Evolutionary conservation across 371 early-diverging fungal species (phyloP).

Genomic region (Apophysomyces sp.): DNA sequence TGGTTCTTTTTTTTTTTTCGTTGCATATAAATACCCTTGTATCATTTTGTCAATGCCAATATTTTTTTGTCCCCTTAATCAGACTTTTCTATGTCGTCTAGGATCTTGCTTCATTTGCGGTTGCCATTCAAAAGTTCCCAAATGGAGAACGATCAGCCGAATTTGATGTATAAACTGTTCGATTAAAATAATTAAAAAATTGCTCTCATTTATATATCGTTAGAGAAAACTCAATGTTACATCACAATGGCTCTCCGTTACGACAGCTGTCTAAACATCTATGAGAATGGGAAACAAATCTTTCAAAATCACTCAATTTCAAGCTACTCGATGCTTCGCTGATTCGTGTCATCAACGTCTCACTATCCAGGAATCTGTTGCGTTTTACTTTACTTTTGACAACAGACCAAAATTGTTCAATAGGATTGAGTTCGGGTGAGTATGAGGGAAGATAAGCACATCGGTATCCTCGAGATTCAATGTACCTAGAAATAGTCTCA

Average conservation of each 20-base stretch:
- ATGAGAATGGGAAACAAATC: constrained; percentile 7
- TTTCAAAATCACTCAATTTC: not conserved
- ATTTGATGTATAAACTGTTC: too few relatives aligned
- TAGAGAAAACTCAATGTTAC: constrained; percentile 6
- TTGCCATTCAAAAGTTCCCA: too few relatives aligned
- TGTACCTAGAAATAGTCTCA: constrained; percentile 11
- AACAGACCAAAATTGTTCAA: constrained; percentile 9
- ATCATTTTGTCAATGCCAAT: too few relatives aligned
- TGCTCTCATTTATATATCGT: not conserved
- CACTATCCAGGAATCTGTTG: not conserved
- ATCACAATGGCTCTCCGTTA: constrained; percentile 7
- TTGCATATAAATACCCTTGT: too few relatives aligned
- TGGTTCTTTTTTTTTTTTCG: not conserved
- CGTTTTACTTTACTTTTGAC: constrained; percentile 8
- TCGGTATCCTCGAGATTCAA: constrained; percentile 3
- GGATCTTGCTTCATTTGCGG: too few relatives aligned
- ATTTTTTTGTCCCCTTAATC: too few relatives aligned
- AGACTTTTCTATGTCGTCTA: too few relatives aligned
- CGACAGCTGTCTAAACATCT: constrained; percentile 9
- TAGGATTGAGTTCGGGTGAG: constrained; percentile 6
- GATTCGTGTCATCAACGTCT: not conserved
- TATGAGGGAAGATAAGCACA: not conserved
- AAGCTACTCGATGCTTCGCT: not conserved
- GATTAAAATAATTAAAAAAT: not conserved
- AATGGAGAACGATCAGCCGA: too few relatives aligned